Conservation (phyloP, 2,329 filamentous ascomycete species). For the Chalara sp. region DNA sequence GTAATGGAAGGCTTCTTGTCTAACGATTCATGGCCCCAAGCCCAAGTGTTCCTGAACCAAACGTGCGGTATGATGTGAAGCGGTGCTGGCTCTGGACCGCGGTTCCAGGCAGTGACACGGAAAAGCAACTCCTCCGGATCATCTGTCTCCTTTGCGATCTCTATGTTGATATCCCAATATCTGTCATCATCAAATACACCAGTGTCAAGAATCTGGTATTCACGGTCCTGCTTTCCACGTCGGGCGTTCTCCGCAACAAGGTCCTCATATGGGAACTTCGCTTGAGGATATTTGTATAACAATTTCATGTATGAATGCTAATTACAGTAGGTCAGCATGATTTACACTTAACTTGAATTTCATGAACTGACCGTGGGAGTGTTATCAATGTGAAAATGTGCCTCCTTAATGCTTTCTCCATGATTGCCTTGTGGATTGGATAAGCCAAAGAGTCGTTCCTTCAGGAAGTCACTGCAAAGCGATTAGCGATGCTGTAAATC, state of each 20-base stretch:
- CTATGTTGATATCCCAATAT: constrained; percentile 97
- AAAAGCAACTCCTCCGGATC: constrained; percentile 89
- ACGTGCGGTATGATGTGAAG: constrained; percentile 91
- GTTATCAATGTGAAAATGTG: constrained; percentile 94
- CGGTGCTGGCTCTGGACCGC: constrained; percentile 82
- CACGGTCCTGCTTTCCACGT: constrained; percentile 67
- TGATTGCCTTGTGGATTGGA: constrained; percentile 97
- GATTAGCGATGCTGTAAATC: constrained; percentile 25
- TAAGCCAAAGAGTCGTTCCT: constrained; percentile 89
- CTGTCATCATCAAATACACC: constrained; percentile 80
- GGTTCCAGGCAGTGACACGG: constrained; percentile 93
- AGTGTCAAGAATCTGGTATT: constrained; percentile 90
- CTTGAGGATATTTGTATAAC: constrained; percentile 95
- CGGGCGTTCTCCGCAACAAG: constrained; percentile 77
- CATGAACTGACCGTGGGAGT: constrained; percentile 49
- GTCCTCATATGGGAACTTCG: constrained; percentile 85
- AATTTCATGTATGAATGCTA: constrained; percentile 99
- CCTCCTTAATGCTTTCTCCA: constrained; percentile 94
- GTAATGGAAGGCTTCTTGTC: constrained; percentile 76
- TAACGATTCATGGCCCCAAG: constrained; percentile 74
- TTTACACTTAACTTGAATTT: not conserved
- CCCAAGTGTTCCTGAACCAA: constrained; percentile 97
- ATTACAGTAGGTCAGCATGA: constrained; percentile 6
- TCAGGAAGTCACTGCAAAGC: constrained; percentile 69
- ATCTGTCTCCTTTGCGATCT: constrained; percentile 90